Base-by-base conservation (phyloP, 495 filamentous ascomycete species). In the Xylaria sp. region DNA sequence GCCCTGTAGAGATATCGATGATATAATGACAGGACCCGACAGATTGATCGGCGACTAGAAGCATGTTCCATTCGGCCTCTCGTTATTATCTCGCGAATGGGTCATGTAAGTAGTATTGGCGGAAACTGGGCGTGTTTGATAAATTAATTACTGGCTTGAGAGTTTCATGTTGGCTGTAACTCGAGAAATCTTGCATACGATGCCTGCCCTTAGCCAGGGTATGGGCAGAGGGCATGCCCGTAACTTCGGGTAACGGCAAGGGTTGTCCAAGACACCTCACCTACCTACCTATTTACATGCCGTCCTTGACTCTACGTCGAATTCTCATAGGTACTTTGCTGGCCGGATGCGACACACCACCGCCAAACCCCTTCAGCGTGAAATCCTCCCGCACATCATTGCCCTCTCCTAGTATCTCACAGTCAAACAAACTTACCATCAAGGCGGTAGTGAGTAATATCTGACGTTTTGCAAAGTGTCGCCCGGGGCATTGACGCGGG, bases 381-480 rank as follows among this genome's bases (percentile, higher is more conserved):
- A 72, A 72, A 41, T 78, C 68, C 65, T 73, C 74, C 48, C 48
- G 64, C 58, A 75, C 61, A 9, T 73, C 1, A 21, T 21, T 68
- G 9, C 71, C 74, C 15, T 69, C 73, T 3, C 48, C 50, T 11
- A 69, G 19, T 70, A 80, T 75, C 53, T 79, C 78, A 44, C 59
- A 69, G 72, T 82, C 80, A 53, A 77, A 80, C 12, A 74, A 48
- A 50, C 65, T 77, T 19, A 77, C 48, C 59, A 79, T 70, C 41
- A 81, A 59, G 29, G 75, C 76, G 7, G 53, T 66, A 0, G 75
- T 75, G 0, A 79, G 53, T 9, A 80, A 50, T 40, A 81, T 79
- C 67, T 76, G 70, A 24, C 71, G 76, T 52, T 82, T 81, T 14
- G 78, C 78, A 64, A 81, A 79, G 69, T 75, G 69, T n/a, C 73